Conservation (phyloP, 805 yeast genomes). For the Ogataea trehaloabstinens region DNA sequence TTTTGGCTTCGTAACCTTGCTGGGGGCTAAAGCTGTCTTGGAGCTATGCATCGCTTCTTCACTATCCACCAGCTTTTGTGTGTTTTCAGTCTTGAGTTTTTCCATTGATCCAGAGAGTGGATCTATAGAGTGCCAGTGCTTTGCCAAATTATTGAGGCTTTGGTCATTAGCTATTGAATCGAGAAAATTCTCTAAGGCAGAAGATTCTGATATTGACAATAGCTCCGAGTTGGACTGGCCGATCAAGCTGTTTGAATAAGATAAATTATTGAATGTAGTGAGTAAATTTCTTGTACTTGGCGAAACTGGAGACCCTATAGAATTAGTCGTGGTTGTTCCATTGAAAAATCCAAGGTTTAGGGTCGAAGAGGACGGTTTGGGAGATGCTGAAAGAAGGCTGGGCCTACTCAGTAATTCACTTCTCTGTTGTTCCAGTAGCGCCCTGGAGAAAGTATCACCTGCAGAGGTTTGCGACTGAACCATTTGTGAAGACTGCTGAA, state of each 20-base stretch:
- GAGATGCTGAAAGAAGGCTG: slow-evolving; percentile 9
- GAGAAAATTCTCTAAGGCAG: slow-evolving; percentile 34
- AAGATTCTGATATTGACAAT: slow-evolving; percentile 32
- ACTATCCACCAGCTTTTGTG: not conserved
- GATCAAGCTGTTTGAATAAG: slow-evolving; percentile 16
- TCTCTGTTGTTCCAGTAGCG: slow-evolving; percentile 19
- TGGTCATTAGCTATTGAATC: slow-evolving; percentile 36
- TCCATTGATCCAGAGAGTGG: slow-evolving; percentile 17
- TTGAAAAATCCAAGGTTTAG: slow-evolving; percentile 1
- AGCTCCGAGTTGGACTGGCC: slow-evolving; percentile 23
- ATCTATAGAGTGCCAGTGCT: slow-evolving; percentile 34
- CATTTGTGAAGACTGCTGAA: slow-evolving; percentile 6
- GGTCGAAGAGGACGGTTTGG: slow-evolving; percentile 4
- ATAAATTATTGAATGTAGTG: slow-evolving; percentile 28
- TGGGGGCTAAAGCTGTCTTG: not conserved
- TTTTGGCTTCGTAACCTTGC: slow-evolving; percentile 7
- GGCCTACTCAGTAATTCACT: slow-evolving; percentile 15
- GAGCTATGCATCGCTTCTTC: not conserved
- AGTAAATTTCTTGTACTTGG: slow-evolving; percentile 32
- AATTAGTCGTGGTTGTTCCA: not conserved
- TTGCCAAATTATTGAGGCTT: slow-evolving; percentile 25
- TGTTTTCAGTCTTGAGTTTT: not conserved
- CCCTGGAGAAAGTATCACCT: slow-evolving; percentile 3
- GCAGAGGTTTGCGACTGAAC: not conserved
- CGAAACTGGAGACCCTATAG: slow-evolving; percentile 25